Percentiles rank a stretch among this genome's conserved stretches.
Conservation (phyloP, 495 filamentous ascomycete species). For the Penicillium manginii region DNA sequence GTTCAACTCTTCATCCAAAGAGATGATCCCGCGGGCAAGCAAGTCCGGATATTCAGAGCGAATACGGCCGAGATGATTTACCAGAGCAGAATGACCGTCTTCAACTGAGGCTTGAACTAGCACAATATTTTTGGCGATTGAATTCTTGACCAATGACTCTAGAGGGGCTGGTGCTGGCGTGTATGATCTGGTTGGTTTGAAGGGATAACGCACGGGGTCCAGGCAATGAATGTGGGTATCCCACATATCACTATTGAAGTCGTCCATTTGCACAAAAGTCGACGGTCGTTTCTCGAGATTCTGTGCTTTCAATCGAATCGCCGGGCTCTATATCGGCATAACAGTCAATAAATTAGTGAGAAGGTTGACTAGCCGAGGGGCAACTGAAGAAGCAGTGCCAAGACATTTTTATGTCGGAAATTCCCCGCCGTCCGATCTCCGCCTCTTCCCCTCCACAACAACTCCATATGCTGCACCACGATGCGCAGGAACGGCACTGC, state of each 20-base stretch:
- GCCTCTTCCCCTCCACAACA: constrained; percentile 10
- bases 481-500: neutral
- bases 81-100: constrained; percentile 16
- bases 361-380: neutral
- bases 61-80: constrained; percentile 19
- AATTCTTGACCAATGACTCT: constrained; percentile 8
- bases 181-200: constrained; percentile 24
- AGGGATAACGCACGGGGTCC: constrained; percentile 22
- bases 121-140: constrained; percentile 9
- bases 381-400: neutral
- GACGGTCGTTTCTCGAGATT: no score
- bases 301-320: no score
- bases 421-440: constrained; percentile 3
- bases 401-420: constrained; percentile 1
- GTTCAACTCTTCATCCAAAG: constrained; percentile 19
- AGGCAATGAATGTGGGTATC: constrained; percentile 28
- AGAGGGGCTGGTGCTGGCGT: constrained; percentile 24
- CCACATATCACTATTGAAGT: constrained; percentile 14
- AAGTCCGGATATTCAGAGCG: constrained; percentile 19
- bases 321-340: neutral
- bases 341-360: no score
- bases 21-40: constrained; percentile 21
- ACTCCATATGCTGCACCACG: neutral
- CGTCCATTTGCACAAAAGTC: neutral
- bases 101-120: constrained; percentile 29